Evolutionary conservation across 441 rosid species (phyloP), one percentile per base, ranked within the genome.

Genomic region (Gossypium gossypioides): DNA sequence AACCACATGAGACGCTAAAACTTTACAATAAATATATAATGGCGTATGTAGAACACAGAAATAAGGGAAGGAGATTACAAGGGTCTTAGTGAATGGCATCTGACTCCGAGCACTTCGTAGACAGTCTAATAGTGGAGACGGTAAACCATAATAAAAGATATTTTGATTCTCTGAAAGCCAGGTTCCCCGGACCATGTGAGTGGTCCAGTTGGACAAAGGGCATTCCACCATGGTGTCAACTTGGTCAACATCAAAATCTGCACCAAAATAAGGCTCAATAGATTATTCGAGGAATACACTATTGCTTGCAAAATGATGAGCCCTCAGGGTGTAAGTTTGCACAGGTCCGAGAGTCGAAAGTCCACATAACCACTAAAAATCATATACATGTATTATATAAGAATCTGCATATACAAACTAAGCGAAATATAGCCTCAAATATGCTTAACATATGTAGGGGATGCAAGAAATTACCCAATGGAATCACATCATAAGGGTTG

Each of bases 171-270:
- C 84, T 19, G 97, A 92, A 59, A 90, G 81, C 97, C 97, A 94
- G 61, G 97, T 94, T 58, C 96, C 97, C 22, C 97, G 85, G 64
- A 94, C 85, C 99, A 92, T 92, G 84, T 94, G 96, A 78, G 84
- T 67, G 71, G 83, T 83, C 90, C 89, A 81, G 44, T 74, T 77
- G 61, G 79, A 80, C 55, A 70, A 55, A 6, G 84, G 56, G 54
- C 84, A 68, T 7, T 74, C 84, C 68, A 84, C 86, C 29, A 52
- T 37, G 68, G 76, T 74, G 57, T 83, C 91, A 68, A 68, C 63
- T 58, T 75, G 76, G 8, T 78, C 83, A 79, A 73, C 83, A 81
- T 86, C 96, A 76, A 91, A 78, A 84, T 94, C 97, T 94, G 84
- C 81, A 78, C 16, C 50, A 76, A 44, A 59, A 73, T 37, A 74